These are phyloP conservation scores for Globisporangium parvum DNA, from an alignment of 352 stramenopile species.

Conservation along the genomic window DNA sequence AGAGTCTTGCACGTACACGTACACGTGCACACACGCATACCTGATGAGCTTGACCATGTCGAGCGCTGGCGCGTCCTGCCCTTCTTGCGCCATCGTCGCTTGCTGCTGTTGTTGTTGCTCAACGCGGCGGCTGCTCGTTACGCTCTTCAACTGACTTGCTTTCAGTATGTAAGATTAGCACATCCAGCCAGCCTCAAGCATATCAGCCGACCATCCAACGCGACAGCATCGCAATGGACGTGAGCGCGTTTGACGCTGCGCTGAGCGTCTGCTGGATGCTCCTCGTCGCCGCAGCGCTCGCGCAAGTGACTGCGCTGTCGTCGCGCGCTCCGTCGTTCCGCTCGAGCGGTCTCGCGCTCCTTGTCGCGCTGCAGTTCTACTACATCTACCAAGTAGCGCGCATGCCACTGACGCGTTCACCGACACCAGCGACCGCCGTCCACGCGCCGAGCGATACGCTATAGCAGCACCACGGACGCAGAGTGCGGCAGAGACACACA, in stretches of 20 bases:
- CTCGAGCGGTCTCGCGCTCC: slow-evolving; percentile 18
- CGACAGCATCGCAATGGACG: not conserved
- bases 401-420: slow-evolving; percentile 19
- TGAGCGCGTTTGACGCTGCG: slow-evolving; percentile 36
- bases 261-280: slow-evolving; percentile 29
- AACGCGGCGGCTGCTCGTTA: not conserved
- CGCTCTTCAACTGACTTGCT: slow-evolving; percentile 2
- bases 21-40: no score
- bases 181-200: not conserved
- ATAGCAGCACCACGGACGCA: not conserved
- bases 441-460: not conserved
- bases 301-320: slow-evolving; percentile 11
- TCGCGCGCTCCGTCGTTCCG: slow-evolving; percentile 17
- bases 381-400: slow-evolving; percentile 53
- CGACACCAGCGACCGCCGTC: not conserved
- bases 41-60: slow-evolving; percentile 85
- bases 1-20: not conserved
- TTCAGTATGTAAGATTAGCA: slow-evolving; percentile 4
- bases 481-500: not conserved
- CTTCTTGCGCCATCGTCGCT: slow-evolving; percentile 48
- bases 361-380: slow-evolving; percentile 48
- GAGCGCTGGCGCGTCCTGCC: slow-evolving; percentile 23
- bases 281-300: slow-evolving; percentile 19
- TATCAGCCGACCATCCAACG: not conserved
- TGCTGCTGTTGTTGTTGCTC: slow-evolving; percentile 4